Conservation (phyloP, 2,329 filamentous ascomycete genomes). For the Nemania abortiva region DNA sequence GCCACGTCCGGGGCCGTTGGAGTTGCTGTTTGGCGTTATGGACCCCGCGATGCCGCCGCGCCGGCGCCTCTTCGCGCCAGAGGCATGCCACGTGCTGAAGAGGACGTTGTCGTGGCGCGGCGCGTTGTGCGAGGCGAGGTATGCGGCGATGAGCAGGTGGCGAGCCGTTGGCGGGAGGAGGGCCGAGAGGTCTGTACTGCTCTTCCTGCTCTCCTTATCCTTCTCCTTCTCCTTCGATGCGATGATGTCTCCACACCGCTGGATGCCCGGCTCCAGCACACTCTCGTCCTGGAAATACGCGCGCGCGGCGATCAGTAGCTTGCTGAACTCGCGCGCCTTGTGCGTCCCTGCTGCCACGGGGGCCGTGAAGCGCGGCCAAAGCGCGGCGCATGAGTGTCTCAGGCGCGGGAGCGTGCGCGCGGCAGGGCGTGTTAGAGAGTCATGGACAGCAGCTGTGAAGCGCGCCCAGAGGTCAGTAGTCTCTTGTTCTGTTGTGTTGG, state of each 20-base stretch:
- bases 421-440: conserved; percentile 83
- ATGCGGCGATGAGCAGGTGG: conserved; percentile 79
- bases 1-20: conserved; percentile 14
- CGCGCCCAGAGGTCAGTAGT: conserved; percentile 80
- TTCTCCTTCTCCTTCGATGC: background rate
- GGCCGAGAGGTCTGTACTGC: conserved; percentile 60
- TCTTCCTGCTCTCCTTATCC: conserved; percentile 1
- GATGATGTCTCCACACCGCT: conserved; percentile 44
- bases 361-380: conserved; percentile 88
- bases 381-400: conserved; percentile 73
- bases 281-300: conserved; percentile 78
- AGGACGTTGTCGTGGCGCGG: conserved; percentile 77
- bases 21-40: background rate
- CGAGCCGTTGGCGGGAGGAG: conserved; percentile 79
- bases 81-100: conserved; percentile 77
- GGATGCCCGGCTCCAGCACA: conserved; percentile 74
- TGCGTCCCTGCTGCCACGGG: conserved; percentile 82
- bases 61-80: conserved; percentile 63
- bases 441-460: conserved; percentile 87
- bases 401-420: conserved; percentile 83
- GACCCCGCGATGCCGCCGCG: conserved; percentile 55
- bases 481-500: conserved; percentile 64
- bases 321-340: conserved; percentile 83
- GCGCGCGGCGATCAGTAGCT: conserved; percentile 79
- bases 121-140: conserved; percentile 85